These are phyloP conservation scores for Articulospora tetracladia DNA, from an alignment of 495 filamentous ascomycete genomes.

Conservation along the genomic window DNA sequence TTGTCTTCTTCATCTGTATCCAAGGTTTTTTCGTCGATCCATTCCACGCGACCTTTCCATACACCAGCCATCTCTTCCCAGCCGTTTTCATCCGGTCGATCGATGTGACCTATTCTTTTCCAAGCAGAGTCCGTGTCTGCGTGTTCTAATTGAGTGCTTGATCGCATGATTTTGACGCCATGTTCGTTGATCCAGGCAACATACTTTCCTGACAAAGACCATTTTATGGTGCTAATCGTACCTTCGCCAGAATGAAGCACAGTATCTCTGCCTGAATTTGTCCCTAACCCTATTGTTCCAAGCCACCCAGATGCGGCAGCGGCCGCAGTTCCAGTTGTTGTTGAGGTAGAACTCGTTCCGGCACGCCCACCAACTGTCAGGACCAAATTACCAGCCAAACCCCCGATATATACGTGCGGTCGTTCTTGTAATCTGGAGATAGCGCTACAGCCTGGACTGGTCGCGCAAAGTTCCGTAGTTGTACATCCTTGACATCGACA, in stretches of 20 bases:
- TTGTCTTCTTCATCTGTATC: slow-evolving; percentile 56
- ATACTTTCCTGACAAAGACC: slow-evolving; percentile 86
- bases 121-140: slow-evolving; percentile 78
- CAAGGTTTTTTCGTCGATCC: slow-evolving; percentile 79
- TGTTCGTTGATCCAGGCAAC: slow-evolving; percentile 94
- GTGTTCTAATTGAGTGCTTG: slow-evolving; percentile 75
- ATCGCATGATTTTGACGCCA: slow-evolving; percentile 95
- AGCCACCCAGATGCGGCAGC: slow-evolving; percentile 91
- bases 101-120: slow-evolving; percentile 94
- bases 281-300: slow-evolving; percentile 73
- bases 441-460: slow-evolving; percentile 87
- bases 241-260: slow-evolving; percentile 92
- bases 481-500: slow-evolving; percentile 69
- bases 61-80: slow-evolving; percentile 95
- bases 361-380: slow-evolving; percentile 78
- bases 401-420: slow-evolving; percentile 88
- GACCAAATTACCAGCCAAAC: slow-evolving; percentile 82
- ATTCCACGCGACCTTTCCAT: slow-evolving; percentile 88
- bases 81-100: slow-evolving; percentile 68
- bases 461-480: slow-evolving; percentile 86
- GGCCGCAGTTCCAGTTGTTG: slow-evolving; percentile 71
- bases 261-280: slow-evolving; percentile 77
- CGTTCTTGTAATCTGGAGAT: slow-evolving; percentile 87
- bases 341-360: slow-evolving; percentile 74
- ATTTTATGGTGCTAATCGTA: slow-evolving; percentile 83